Conservation (phyloP, 2,329 filamentous ascomycete genomes). For the Talaromyces piceae region DNA sequence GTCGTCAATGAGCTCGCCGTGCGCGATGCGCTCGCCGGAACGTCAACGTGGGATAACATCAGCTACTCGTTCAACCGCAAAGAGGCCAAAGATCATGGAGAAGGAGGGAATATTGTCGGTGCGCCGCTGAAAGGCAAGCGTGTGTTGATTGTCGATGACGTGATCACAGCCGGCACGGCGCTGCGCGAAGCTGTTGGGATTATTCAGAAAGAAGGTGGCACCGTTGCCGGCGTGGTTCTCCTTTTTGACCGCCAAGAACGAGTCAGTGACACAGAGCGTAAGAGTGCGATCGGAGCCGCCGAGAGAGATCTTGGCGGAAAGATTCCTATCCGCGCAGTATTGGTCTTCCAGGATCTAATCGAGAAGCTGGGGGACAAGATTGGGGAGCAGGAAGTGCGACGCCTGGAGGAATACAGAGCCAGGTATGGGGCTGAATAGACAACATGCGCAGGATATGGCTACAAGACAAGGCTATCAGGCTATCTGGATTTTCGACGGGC, state of each 20-base stretch:
- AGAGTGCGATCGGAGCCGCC: conserved; percentile 80
- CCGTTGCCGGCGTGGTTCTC: conserved; percentile 78
- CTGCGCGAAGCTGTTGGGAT: conserved; percentile 88
- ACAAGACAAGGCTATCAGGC: too few relatives aligned
- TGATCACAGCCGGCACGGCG: conserved; percentile 91
- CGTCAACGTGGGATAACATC: conserved; percentile 57
- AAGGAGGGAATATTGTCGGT: conserved; percentile 89
- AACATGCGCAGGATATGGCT: too few relatives aligned
- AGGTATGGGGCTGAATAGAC: conserved; percentile 33
- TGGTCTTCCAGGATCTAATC: conserved; percentile 68
- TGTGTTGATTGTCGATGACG: conserved; percentile 89
- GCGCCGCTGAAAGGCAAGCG: conserved; percentile 75
- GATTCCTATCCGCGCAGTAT: conserved; percentile 73
- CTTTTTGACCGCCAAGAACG: conserved; percentile 65
- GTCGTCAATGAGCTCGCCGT: conserved; percentile 68
- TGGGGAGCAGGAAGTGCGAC: conserved; percentile 55
- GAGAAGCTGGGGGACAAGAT: conserved; percentile 57
- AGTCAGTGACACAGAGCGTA: conserved; percentile 56
- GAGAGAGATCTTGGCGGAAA: conserved; percentile 63
- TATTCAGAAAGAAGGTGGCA: conserved; percentile 77
- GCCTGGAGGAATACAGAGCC: conserved; percentile 64
- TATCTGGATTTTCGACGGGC: not conserved
- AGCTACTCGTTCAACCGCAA: conserved; percentile 94
- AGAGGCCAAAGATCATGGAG: conserved; percentile 91
- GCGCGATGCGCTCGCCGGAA: conserved; percentile 45